Percentiles rank a stretch among this genome's conserved stretches.
phyloP scores from a whole-genome alignment of 1,284 basidiomycete species.

The Ustanciosporium gigantosporum region DNA sequence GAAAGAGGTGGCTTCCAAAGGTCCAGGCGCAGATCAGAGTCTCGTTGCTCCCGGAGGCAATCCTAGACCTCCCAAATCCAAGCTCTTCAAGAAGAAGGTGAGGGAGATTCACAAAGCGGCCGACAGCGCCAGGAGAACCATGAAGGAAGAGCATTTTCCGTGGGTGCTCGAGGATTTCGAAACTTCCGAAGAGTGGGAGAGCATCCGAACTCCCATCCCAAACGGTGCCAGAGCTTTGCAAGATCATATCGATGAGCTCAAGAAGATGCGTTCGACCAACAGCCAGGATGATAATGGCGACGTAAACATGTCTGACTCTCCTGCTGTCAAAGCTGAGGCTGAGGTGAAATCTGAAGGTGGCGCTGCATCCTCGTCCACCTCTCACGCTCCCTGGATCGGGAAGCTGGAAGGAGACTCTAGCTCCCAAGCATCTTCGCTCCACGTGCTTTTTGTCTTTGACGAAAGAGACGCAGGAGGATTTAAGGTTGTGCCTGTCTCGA shows the following conservation, averaged over 20 bases:
- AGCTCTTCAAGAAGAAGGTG: constrained; percentile 55
- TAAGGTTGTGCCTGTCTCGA: constrained; percentile 55
- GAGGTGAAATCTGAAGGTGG: constrained; percentile 23
- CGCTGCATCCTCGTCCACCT: constrained; percentile 7
- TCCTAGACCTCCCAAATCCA: constrained; percentile 30
- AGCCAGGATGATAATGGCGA: constrained; percentile 21
- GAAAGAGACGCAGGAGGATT: constrained; percentile 56
- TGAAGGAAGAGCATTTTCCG: constrained; percentile 56
- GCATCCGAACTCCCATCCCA: constrained; percentile 39
- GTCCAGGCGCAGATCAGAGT: constrained; percentile 29
- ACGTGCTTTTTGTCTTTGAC: constrained; percentile 60
- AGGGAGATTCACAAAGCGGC: constrained; percentile 58
- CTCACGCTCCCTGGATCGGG: constrained; percentile 59
- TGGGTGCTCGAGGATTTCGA: constrained; percentile 61
- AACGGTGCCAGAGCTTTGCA: constrained; percentile 46
- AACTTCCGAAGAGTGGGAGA: constrained; percentile 57
- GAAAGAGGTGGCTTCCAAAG: constrained; percentile 25
- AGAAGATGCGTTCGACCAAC: constrained; percentile 4
- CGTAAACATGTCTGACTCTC: constrained; percentile 13
- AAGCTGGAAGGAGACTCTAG: constrained; percentile 58
- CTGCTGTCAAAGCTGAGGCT: constrained; percentile 14
- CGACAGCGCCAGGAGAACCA: constrained; percentile 49
- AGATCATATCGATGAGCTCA: constrained; percentile 35
- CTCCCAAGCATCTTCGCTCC: constrained; percentile 48
- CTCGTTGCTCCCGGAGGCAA: constrained; percentile 43